Conservation (phyloP, 305 asterid species). For the Solanum aculeatissimum region DNA sequence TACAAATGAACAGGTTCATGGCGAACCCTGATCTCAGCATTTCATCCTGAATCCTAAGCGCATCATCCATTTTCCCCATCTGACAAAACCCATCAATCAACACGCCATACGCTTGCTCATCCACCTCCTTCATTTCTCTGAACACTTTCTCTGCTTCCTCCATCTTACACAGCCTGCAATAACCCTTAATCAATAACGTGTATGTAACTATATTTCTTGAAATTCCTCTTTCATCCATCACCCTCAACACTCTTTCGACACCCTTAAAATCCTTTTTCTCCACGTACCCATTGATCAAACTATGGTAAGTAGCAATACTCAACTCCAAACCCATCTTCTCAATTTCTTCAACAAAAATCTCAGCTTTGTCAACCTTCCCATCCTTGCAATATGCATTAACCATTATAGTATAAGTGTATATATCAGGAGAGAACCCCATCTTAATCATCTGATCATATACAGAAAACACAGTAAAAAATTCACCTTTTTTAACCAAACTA, state of each 20-base stretch:
- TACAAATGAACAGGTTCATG: constrained; percentile 51
- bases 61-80: constrained; percentile 68
- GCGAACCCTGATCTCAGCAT: constrained; percentile 54
- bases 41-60: constrained; percentile 52
- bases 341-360: constrained; percentile 48
- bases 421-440: constrained; percentile 60
- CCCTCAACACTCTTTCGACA: constrained; percentile 40
- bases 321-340: constrained; percentile 43
- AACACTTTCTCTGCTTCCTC: constrained; percentile 55
- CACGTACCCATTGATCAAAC: constrained; percentile 70
- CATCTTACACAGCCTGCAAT: constrained; percentile 49
- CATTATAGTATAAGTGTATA: constrained; percentile 63
- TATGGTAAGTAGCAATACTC: constrained; percentile 60
- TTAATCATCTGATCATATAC: constrained; percentile 64
- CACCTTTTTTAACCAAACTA: constrained; percentile 41
- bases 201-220: constrained; percentile 45
- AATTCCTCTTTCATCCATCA: constrained; percentile 40
- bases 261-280: constrained; percentile 48
- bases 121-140: constrained; percentile 50
- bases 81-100: constrained; percentile 69
- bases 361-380: constrained; percentile 46
- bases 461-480: constrained; percentile 33
- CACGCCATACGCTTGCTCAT: constrained; percentile 60
- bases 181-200: constrained; percentile 73
- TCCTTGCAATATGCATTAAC: constrained; percentile 74